A percentile compares a stretch with the other conserved stretches of the same genome.
Evolutionary conservation across 2,329 filamentous ascomycete genomes (phyloP).

Genomic region (Colletotrichum karsti): DNA sequence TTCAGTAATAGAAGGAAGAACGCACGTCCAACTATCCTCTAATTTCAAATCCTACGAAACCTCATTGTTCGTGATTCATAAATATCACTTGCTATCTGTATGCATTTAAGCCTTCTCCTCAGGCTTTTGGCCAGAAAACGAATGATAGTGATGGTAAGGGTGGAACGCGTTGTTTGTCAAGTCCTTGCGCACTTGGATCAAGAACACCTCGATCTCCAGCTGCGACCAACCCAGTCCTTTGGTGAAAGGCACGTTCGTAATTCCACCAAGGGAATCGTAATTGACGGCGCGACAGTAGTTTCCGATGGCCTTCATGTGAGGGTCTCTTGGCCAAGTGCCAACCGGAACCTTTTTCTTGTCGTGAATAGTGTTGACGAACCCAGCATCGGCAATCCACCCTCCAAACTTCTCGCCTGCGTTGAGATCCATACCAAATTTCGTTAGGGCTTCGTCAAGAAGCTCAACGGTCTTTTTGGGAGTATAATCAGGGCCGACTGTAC

Average conservation of each 20-base stretch:
- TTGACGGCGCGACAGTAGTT: slow-evolving; percentile 30
- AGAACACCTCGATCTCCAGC: not conserved
- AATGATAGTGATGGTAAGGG: not conserved
- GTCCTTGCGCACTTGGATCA: not conserved
- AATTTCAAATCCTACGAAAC: too few species aligned
- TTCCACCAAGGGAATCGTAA: not conserved
- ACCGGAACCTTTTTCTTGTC: slow-evolving; percentile 44
- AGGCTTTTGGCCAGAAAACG: not conserved
- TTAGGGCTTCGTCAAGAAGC: slow-evolving; percentile 30
- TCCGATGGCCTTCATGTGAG: slow-evolving; percentile 48
- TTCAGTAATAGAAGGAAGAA: too few species aligned
- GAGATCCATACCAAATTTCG: slow-evolving; percentile 33
- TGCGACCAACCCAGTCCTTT: slow-evolving; percentile 5
- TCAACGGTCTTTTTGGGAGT: not conserved
- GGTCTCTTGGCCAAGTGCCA: slow-evolving; percentile 50
- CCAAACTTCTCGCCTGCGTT: slow-evolving; percentile 28
- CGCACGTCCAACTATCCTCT: too few species aligned
- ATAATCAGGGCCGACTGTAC: slow-evolving; percentile 27
- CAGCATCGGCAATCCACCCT: slow-evolving; percentile 25
- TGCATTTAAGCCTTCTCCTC: not conserved
- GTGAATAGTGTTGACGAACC: slow-evolving; percentile 39
- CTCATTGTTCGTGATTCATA: too few species aligned
- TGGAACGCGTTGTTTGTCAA: not conserved
- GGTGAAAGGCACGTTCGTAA: not conserved
- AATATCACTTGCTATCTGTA: too few species aligned